A percentile compares a stretch with the other conserved stretches of the same genome.
phyloP scores from a whole-genome alignment of 495 filamentous ascomycete species.

The Gamarada debralockiae region DNA sequence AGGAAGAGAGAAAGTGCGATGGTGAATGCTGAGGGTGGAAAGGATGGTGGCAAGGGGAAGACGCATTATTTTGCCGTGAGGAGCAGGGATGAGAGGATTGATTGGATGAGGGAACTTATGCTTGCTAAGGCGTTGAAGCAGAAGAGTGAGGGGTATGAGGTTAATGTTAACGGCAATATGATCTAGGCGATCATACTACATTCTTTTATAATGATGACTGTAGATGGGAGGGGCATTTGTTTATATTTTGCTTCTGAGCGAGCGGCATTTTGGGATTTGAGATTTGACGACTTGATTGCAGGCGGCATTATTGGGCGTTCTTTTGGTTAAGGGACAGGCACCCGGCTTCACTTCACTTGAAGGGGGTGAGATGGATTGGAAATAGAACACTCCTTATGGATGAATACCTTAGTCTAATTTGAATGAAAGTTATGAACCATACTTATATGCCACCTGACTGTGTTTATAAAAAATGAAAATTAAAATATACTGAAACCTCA shows the following conservation, averaged over 20 bases:
- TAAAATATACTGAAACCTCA: no score
- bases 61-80: conserved; percentile 93
- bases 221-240: background rate
- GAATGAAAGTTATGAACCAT: no score
- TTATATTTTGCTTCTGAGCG: background rate
- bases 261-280: conserved; percentile 9
- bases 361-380: background rate
- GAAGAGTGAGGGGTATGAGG: conserved; percentile 74
- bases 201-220: no score
- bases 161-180: conserved; percentile 78
- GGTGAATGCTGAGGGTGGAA: conserved; percentile 44
- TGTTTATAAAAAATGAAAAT: no score
- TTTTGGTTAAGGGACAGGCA: background rate
- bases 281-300: background rate
- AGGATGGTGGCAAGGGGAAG: conserved; percentile 51
- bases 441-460: no score
- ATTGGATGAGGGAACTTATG: conserved; percentile 99
- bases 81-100: conserved; percentile 82
- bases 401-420: no score
- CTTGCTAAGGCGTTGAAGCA: conserved; percentile 84
- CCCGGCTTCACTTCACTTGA: background rate
- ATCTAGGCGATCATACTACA: conserved; percentile 41
- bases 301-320: background rate
- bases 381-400: background rate
- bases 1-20: conserved; percentile 41